Evolutionary conservation across 805 yeast species (phyloP).

Genomic region (Teunomyces pallodes): DNA sequence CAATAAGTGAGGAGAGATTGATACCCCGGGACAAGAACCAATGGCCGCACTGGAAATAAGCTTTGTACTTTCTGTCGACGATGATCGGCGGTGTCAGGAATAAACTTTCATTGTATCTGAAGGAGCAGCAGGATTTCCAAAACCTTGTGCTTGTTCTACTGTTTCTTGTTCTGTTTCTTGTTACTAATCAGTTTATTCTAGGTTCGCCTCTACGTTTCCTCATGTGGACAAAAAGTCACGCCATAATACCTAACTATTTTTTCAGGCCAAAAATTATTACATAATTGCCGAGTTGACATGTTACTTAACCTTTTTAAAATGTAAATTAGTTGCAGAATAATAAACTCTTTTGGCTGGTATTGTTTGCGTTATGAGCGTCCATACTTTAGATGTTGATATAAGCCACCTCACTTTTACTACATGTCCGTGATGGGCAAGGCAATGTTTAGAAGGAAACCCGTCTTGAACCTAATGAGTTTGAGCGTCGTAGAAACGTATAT

Average conservation of each 20-base stretch:
- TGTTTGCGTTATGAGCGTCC: background rate
- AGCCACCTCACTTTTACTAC: background rate
- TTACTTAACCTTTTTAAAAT: background rate
- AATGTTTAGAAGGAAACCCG: background rate
- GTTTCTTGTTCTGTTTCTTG: background rate
- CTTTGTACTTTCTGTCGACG: background rate
- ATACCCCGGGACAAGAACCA: background rate
- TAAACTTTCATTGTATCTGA: background rate
- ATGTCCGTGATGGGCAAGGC: background rate
- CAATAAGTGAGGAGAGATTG: background rate
- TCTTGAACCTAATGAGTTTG: background rate
- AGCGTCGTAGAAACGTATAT: background rate
- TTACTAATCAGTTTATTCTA: background rate
- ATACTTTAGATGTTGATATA: background rate
- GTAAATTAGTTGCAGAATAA: background rate
- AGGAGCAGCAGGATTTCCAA: background rate
- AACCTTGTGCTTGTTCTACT: background rate
- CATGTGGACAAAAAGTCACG: background rate
- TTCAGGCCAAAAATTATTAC: background rate
- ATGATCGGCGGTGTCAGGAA: background rate
- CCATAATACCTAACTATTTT: background rate
- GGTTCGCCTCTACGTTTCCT: background rate
- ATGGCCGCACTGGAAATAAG: background rate
- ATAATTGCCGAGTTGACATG: background rate
- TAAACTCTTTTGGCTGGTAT: background rate